Conservation (phyloP, 257 asterid species). For the Avicennia marina region DNA sequence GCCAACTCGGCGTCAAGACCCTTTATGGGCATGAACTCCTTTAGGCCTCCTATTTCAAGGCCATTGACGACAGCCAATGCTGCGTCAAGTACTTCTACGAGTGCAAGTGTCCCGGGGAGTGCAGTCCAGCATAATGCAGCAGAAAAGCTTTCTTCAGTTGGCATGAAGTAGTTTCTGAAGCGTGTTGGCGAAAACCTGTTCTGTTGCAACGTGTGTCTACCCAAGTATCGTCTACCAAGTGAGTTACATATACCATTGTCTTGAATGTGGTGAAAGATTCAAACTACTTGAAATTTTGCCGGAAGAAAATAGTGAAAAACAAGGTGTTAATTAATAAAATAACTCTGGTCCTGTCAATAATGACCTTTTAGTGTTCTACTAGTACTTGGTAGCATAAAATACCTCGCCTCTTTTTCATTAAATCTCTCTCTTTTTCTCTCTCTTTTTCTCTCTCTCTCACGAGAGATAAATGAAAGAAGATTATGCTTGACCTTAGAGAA, state of each 20-base stretch:
- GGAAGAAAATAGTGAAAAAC: conserved; percentile 4
- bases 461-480: not conserved
- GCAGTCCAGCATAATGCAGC: conserved; percentile 50
- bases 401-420: not conserved
- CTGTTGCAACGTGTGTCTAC: conserved; percentile 18
- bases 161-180: conserved; percentile 42
- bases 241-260: conserved; percentile 33
- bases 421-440: too few relatives aligned
- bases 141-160: conserved; percentile 53
- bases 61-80: conserved; percentile 54
- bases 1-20: conserved; percentile 57
- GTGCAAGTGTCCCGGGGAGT: conserved; percentile 49
- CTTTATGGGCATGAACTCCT: conserved; percentile 48
- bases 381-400: not conserved
- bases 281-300: not conserved
- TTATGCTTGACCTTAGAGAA: too few relatives aligned
- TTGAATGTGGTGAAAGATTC: conserved; percentile 2
- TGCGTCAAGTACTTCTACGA: conserved; percentile 38
- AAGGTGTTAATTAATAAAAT: not conserved
- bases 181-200: conserved; percentile 8
- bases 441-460: not conserved
- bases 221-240: conserved; percentile 28
- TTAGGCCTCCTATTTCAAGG: conserved; percentile 61
- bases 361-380: not conserved
- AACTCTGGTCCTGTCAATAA: not conserved